phyloP scores from a whole-genome alignment of 1,139 yeast species.

The Suhomyces panamericanus region DNA sequence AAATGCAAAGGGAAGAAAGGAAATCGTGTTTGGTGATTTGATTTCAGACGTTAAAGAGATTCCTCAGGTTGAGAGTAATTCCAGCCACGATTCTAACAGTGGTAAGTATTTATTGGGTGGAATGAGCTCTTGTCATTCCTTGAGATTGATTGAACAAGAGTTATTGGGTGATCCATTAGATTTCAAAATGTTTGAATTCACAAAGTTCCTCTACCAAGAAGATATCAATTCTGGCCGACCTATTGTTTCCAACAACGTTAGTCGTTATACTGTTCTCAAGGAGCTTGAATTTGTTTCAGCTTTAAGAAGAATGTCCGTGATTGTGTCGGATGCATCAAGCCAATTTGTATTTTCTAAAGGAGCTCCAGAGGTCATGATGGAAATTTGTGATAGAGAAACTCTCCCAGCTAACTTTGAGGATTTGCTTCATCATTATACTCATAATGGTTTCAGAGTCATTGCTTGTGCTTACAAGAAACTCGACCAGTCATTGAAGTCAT shows the following conservation, averaged over 20 bases:
- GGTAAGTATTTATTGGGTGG: conserved; percentile 46
- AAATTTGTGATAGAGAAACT: conserved; percentile 67
- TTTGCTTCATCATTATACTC: conserved; percentile 79
- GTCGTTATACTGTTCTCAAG: conserved; percentile 53
- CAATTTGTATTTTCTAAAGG: conserved; percentile 76
- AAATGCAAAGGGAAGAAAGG: conserved; percentile 53
- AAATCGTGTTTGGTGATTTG: conserved; percentile 52
- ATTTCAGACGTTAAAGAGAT: conserved; percentile 19
- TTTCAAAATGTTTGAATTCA: conserved; percentile 87
- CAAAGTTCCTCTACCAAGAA: conserved; percentile 74
- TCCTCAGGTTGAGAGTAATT: conserved; percentile 10
- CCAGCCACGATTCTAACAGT: conserved; percentile 29
- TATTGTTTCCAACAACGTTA: conserved; percentile 29
- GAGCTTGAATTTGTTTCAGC: conserved; percentile 85
- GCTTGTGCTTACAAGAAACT: conserved; percentile 79
- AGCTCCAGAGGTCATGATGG: conserved; percentile 94
- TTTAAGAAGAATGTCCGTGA: conserved; percentile 87
- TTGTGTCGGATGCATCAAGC: conserved; percentile 34
- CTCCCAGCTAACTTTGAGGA: conserved; percentile 77
- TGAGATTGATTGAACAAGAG: conserved; percentile 74
- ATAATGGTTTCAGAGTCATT: conserved; percentile 90
- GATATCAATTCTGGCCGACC: conserved; percentile 43
- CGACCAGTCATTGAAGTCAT: conserved; percentile 21
- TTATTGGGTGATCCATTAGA: conserved; percentile 93
- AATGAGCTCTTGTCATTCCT: conserved; percentile 85